These are phyloP conservation scores for Euclidium syriacum DNA, from an alignment of 345 rosid species.

Conservation along the genomic window DNA sequence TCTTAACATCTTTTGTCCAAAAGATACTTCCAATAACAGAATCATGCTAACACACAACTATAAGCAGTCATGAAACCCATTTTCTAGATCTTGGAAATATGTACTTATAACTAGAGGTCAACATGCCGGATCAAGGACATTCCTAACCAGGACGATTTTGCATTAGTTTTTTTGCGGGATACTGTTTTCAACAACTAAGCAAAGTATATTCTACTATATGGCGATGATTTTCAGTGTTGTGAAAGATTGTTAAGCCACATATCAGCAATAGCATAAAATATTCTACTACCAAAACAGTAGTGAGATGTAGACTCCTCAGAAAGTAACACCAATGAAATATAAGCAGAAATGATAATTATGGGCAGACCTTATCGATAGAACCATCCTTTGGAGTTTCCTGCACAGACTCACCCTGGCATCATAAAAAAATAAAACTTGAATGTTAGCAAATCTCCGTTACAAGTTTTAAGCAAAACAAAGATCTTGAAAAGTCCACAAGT, in stretches of 20 bases:
- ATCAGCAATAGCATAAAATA: neutral
- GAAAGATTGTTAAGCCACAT: neutral
- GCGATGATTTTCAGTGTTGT: neutral
- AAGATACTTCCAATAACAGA: conserved; percentile 1
- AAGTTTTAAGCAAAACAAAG: conserved; percentile 6
- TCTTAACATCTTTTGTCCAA: neutral
- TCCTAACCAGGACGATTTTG: neutral
- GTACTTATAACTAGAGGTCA: neutral
- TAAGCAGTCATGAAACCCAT: conserved; percentile 5
- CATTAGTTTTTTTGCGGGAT: neutral
- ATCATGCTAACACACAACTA: conserved; percentile 1
- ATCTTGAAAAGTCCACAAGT: conserved; percentile 14
- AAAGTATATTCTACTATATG: neutral
- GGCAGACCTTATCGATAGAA: conserved; percentile 53
- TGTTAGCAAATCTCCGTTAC: neutral
- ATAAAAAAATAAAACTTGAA: conserved; percentile 25
- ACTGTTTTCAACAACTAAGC: neutral
- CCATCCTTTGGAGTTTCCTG: conserved; percentile 68
- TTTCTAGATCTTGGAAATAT: neutral
- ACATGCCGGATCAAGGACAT: neutral
- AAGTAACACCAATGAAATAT: neutral
- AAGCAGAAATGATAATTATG: neutral
- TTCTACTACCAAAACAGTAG: neutral
- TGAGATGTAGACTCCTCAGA: conserved; percentile 8
- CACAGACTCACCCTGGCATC: conserved; percentile 73